Evolutionary conservation across 805 yeast genomes (phyloP), one percentile per base, ranked within the genome.

Genomic region (Grigorovia humatica): DNA sequence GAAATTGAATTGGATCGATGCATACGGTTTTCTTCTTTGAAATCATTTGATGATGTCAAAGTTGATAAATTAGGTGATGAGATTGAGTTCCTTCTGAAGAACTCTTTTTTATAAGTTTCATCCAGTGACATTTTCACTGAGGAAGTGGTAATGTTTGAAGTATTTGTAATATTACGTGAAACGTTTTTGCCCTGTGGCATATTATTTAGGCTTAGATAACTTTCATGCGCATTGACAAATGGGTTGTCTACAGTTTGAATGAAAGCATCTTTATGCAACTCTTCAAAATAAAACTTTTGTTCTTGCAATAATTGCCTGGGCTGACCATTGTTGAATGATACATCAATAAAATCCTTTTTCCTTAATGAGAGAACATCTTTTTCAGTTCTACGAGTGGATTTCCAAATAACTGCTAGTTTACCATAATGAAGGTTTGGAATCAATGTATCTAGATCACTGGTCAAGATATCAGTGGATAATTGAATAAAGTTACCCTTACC

Each of bases 371-470:
- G 23, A 30, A 32, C 46, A 45, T 54, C 52, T 47, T 72, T 70
- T 17, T 70, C 60, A 29, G 68, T 66, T 46, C 66, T 62, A 5
- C 82, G 84, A 57, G 75, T 77, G 4, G 77, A 79, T 45, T 67
- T 68, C 79, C 82, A 82, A 17, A 78, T 55, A 51, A 73, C 70
- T 8, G 67, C 66, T 49, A 72, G 51, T 35, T 70, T 59, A 9
- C 72, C 71, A 52, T 69, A 66, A 55, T 63, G 63, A 9, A 65
- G 55, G 47, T 63, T 61, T 46, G 56, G 54, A 19, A 66, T 61
- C 23, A 67, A 51, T 9, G 55, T 51, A 30, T 70, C 73, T 29
- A 74, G 55, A 52, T 73, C 74, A 1, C 70, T 60, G 0, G 76
- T 72, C 15, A 74, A 51, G 1, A 72, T 67, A 30, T 70, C 74